phyloP scores from a whole-genome alignment of 2,329 filamentous ascomycete species.

The Passalora sequoiae region DNA sequence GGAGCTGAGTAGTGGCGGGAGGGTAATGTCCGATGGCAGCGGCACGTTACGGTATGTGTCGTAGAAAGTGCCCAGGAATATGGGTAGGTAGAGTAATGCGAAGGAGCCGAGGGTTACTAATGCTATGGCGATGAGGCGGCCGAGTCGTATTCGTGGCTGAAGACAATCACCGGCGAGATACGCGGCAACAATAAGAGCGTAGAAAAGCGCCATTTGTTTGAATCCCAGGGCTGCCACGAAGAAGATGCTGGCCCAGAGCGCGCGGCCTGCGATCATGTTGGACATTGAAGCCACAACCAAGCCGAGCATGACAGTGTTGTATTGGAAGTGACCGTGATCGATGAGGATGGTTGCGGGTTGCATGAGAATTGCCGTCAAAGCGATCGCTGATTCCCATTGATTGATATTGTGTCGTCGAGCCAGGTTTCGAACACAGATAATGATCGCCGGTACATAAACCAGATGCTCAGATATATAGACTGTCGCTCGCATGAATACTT shows the following conservation, averaged over 20 bases:
- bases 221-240: constrained; percentile 93
- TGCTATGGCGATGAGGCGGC: constrained; percentile 69
- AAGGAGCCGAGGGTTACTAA: constrained; percentile 69
- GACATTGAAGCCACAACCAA: constrained; percentile 82
- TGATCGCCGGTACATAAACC: constrained; percentile 75
- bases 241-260: constrained; percentile 85
- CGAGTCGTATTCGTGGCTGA: constrained; percentile 63
- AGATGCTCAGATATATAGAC: constrained; percentile 89
- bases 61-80: constrained; percentile 67
- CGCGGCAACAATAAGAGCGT: constrained; percentile 85
- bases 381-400: constrained; percentile 72
- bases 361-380: constrained; percentile 83
- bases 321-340: constrained; percentile 95
- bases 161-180: constrained; percentile 83
- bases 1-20: constrained; percentile 59
- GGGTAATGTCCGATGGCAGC: constrained; percentile 45
- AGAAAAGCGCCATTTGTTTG: constrained; percentile 99
- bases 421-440: constrained; percentile 80
- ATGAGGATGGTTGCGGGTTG: constrained; percentile 87
- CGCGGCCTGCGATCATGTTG: constrained; percentile 76
- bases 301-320: constrained; percentile 97
- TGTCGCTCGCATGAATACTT: constrained; percentile 92
- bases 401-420: constrained; percentile 71
- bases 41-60: constrained; percentile 62
- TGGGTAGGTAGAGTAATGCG: constrained; percentile 66